Evolutionary conservation across 2,329 filamentous ascomycete genomes (phyloP).

Genomic region (Verticillium zaregamsianum): DNA sequence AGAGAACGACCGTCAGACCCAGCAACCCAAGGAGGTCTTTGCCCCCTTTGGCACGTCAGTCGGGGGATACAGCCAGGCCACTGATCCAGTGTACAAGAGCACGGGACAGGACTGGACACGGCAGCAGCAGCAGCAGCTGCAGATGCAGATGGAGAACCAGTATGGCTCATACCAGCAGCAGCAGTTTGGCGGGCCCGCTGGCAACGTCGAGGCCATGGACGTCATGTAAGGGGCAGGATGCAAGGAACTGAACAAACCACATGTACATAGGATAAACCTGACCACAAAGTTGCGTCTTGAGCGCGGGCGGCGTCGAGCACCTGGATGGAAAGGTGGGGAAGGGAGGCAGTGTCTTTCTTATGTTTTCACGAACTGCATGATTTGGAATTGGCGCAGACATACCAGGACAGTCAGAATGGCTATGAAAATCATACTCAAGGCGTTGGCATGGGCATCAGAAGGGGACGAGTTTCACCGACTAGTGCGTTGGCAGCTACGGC

Average conservation of each 20-base stretch:
- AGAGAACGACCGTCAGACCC: conserved; percentile 47
- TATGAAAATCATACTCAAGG: background rate
- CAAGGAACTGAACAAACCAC: background rate
- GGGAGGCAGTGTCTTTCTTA: background rate
- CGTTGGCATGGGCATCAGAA: background rate
- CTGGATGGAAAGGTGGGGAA: too few relatives aligned
- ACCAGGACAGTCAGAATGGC: background rate
- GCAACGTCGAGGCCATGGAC: conserved; percentile 47
- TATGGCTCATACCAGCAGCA: conserved; percentile 61
- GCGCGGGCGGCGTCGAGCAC: too few relatives aligned
- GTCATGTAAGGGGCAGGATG: conserved; percentile 25
- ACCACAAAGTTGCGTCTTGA: background rate
- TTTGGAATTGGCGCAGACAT: background rate
- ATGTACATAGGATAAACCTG: background rate
- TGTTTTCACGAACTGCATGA: background rate
- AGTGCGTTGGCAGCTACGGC: background rate
- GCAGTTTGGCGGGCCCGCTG: conserved; percentile 33
- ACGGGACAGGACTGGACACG: conserved; percentile 21
- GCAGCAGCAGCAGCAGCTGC: conserved; percentile 37
- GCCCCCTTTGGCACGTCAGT: conserved; percentile 37
- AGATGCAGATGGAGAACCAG: conserved; percentile 62
- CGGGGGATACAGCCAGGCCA: conserved; percentile 35
- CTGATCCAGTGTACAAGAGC: conserved; percentile 64
- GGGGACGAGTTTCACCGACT: background rate
- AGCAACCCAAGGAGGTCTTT: conserved; percentile 34